Conservation (phyloP, 768 basidiomycete genomes). For the Podaxis sp. region DNA sequence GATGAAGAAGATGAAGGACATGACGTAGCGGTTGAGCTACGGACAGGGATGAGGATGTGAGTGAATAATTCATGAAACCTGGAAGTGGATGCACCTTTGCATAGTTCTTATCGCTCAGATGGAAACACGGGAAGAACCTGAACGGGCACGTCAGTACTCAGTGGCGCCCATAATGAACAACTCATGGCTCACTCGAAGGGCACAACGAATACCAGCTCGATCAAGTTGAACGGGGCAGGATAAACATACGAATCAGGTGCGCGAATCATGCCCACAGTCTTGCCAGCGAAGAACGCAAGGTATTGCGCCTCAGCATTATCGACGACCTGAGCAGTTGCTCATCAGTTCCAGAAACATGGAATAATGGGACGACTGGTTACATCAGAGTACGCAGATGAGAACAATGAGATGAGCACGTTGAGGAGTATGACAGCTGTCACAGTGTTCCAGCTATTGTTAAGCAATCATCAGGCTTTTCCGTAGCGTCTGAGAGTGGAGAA, state of each 20-base stretch:
- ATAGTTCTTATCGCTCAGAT: conserved; percentile 50
- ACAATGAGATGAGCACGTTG: conserved; percentile 94
- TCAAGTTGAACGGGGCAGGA: conserved; percentile 89
- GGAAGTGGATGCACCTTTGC: conserved; percentile 37
- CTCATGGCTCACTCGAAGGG: conserved; percentile 72
- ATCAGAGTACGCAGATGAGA: conserved; percentile 88
- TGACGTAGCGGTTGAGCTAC: conserved; percentile 73
- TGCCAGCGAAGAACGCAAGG: conserved; percentile 84
- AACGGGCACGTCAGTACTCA: conserved; percentile 23
- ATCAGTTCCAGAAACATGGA: background rate
- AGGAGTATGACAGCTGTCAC: conserved; percentile 79
- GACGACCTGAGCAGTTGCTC: conserved; percentile 46
- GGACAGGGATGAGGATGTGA: conserved; percentile 5
- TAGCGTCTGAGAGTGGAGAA: background rate
- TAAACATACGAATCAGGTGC: conserved; percentile 86
- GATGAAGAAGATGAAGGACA: conserved; percentile 78
- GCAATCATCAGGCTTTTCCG: background rate
- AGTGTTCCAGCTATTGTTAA: conserved; percentile 65
- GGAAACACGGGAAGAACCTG: conserved; percentile 32
- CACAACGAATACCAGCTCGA: conserved; percentile 75
- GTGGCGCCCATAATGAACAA: background rate
- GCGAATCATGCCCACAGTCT: conserved; percentile 80
- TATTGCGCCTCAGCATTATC: conserved; percentile 88
- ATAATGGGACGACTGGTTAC: conserved; percentile 34
- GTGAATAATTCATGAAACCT: background rate